phyloP scores from a whole-genome alignment of 2,329 filamentous ascomycete species.

The Endoconidiophora polonica region DNA sequence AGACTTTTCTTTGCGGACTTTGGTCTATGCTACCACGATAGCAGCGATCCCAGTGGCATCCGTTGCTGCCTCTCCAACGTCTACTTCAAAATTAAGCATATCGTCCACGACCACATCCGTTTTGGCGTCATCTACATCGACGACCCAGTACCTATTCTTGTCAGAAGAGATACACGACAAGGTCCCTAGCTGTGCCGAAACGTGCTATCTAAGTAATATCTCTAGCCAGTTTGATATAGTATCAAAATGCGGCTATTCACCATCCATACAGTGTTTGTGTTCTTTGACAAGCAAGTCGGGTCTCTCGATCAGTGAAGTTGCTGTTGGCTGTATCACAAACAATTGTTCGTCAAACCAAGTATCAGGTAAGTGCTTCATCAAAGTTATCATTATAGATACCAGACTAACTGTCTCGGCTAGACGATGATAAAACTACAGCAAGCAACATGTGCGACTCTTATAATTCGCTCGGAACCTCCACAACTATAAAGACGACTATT shows the following conservation, averaged over 20 bases:
- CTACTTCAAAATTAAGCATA: not conserved
- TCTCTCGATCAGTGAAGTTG: not conserved
- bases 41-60: not conserved
- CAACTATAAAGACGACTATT: not conserved
- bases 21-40: not conserved
- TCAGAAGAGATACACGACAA: constrained; percentile 1
- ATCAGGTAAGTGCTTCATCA: constrained; percentile 4
- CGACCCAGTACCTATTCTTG: constrained; percentile 2
- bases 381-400: not conserved
- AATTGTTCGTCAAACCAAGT: not conserved
- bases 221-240: constrained; percentile 1
- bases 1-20: not conserved
- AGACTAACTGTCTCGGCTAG: not conserved
- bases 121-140: not conserved
- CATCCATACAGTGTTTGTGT: constrained; percentile 7
- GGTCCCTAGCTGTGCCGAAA: constrained; percentile 6
- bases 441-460: constrained; percentile 2
- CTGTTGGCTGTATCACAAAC: constrained; percentile 7
- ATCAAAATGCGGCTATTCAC: not conserved
- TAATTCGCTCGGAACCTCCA: not conserved
- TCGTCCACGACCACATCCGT: not conserved
- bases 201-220: constrained; percentile 5
- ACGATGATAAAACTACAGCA: constrained; percentile 1
- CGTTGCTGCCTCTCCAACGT: not conserved
- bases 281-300: constrained; percentile 3